Evolutionary conservation across 495 filamentous ascomycete genomes (phyloP).

Genomic region (Tuber microsphaerosporum): DNA sequence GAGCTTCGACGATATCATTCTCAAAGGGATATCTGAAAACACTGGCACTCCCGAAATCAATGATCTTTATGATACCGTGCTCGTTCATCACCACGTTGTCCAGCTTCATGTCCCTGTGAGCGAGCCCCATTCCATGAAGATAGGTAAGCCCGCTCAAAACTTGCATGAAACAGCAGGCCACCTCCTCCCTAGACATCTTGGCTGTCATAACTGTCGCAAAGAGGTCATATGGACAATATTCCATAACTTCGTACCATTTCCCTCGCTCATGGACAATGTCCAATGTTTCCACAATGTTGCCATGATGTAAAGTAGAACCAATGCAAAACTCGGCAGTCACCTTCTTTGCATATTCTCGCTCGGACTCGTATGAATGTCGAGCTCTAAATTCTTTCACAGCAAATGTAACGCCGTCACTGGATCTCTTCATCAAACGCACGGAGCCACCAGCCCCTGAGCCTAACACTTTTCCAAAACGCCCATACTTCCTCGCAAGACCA

Average conservation of each 20-base stretch:
- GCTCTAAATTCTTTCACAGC: conserved; percentile 96
- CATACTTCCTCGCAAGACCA: conserved; percentile 82
- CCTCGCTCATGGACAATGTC: conserved; percentile 94
- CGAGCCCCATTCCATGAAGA: conserved; percentile 88
- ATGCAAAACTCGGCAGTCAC: conserved; percentile 99
- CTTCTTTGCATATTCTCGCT: conserved; percentile 96
- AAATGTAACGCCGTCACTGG: conserved; percentile 82
- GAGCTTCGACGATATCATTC: conserved; percentile 75
- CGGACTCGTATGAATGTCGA: conserved; percentile 84
- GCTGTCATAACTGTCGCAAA: conserved; percentile 99
- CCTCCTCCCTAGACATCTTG: conserved; percentile 89
- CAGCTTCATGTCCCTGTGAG: conserved; percentile 92
- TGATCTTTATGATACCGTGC: conserved; percentile 98
- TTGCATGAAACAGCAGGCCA: conserved; percentile 85
- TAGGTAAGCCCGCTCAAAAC: conserved; percentile 97
- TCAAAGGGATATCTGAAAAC: conserved; percentile 98
- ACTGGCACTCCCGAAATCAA: conserved; percentile 96
- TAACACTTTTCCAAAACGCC: conserved; percentile 86
- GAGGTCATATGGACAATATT: conserved; percentile 94
- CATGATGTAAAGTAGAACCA: conserved; percentile 91
- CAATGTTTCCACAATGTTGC: conserved; percentile 96
- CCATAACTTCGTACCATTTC: conserved; percentile 99
- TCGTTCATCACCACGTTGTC: conserved; percentile 98
- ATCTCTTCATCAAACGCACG: conserved; percentile 87
- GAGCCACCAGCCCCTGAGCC: conserved; percentile 94